Conservation (phyloP, 2,329 filamentous ascomycete genomes). For the Fusarium foetens region DNA sequence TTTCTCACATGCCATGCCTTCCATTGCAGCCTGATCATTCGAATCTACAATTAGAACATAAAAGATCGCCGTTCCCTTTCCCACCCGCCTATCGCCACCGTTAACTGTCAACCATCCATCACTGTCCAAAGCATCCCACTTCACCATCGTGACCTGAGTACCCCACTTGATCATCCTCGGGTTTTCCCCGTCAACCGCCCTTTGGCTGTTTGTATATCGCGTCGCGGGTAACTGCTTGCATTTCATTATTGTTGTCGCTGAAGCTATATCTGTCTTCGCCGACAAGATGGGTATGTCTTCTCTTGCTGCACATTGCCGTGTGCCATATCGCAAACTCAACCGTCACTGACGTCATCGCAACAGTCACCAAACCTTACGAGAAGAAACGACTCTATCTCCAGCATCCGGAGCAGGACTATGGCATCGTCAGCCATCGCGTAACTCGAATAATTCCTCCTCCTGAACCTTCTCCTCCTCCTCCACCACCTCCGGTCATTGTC, state of each 20-base stretch:
- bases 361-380: conserved; percentile 45
- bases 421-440: conserved; percentile 50
- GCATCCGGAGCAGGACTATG: conserved; percentile 53
- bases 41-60: conserved; percentile 22
- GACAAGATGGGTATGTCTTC: conserved; percentile 41
- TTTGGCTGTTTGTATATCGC: conserved; percentile 10
- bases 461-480: conserved; percentile 47
- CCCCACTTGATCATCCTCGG: conserved; percentile 24
- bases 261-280: not conserved
- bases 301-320: conserved; percentile 14
- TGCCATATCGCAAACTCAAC: conserved; percentile 15
- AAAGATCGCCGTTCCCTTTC: conserved; percentile 36
- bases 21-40: conserved; percentile 15
- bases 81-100: conserved; percentile 4
- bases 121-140: conserved; percentile 9
- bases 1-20: not conserved
- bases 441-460: conserved; percentile 52
- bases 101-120: conserved; percentile 16
- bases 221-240: conserved; percentile 28
- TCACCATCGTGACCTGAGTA: conserved; percentile 24
- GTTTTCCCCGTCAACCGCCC: conserved; percentile 10
- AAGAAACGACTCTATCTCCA: conserved; percentile 58
- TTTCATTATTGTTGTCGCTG: not conserved
- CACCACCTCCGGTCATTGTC: conserved; percentile 36
- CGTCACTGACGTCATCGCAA: conserved; percentile 40